These are phyloP conservation scores for Neopestalotiopsis sp. DNA, from an alignment of 2,329 filamentous ascomycete genomes.

Conservation along the genomic window DNA sequence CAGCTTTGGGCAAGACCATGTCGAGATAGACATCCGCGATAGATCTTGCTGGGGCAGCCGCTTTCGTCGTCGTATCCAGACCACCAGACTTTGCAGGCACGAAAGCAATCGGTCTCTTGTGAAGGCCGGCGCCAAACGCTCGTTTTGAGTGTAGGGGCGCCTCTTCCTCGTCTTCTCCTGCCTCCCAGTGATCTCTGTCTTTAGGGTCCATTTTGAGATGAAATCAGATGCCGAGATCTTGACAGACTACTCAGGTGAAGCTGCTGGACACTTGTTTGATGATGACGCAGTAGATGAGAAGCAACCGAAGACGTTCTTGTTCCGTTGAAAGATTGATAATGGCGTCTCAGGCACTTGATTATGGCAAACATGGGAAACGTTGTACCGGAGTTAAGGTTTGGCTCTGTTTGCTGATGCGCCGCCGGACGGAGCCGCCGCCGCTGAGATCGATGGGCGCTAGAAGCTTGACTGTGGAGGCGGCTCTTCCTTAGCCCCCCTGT, in stretches of 20 bases:
- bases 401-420: not conserved
- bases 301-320: not conserved
- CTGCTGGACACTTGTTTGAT: not conserved
- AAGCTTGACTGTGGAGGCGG: constrained; percentile 7
- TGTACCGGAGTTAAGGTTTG: not conserved
- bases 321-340: not conserved
- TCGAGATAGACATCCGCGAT: constrained; percentile 68
- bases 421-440: not conserved
- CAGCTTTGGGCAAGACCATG: constrained; percentile 62
- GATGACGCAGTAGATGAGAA: not conserved
- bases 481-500: not conserved
- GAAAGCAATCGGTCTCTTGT: constrained; percentile 59
- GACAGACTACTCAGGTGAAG: not conserved
- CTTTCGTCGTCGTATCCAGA: constrained; percentile 29
- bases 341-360: not conserved
- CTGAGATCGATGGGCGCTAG: constrained; percentile 3
- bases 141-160: constrained; percentile 58
- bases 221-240: not conserved
- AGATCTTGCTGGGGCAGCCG: constrained; percentile 34
- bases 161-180: constrained; percentile 44
- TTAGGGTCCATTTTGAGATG: constrained; percentile 25
- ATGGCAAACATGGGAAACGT: not conserved
- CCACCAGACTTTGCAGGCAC: constrained; percentile 56
- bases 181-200: constrained; percentile 22
- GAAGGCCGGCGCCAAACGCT: constrained; percentile 61